Evolutionary conservation across 306 rosid species (phyloP).

Genomic region (Bauhinia variegata): DNA sequence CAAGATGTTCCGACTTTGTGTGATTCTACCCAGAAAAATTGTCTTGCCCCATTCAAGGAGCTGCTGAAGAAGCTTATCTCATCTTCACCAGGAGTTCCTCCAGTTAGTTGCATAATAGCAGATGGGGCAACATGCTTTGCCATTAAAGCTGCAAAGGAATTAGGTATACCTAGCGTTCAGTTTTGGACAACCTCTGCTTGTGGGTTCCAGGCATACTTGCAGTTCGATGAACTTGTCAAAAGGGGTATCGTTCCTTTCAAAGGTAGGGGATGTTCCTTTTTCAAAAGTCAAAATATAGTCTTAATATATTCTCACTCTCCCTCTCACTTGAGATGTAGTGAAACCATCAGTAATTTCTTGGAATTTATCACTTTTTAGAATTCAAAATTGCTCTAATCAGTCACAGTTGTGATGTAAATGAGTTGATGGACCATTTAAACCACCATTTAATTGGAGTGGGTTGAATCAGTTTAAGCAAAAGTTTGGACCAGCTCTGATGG

Average conservation of each 20-base stretch:
- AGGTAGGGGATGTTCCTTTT: slow-evolving; percentile 13
- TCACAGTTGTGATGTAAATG: too few species aligned
- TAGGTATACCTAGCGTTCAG: slow-evolving; percentile 35
- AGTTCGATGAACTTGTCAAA: slow-evolving; percentile 27
- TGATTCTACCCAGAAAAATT: slow-evolving; percentile 36
- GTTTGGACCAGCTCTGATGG: too few species aligned
- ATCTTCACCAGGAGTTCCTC: slow-evolving; percentile 31
- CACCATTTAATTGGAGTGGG: too few species aligned
- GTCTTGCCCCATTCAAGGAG: slow-evolving; percentile 38
- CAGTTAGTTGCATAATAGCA: slow-evolving; percentile 32
- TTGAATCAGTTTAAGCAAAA: too few species aligned
- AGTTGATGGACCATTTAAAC: too few species aligned
- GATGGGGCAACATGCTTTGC: slow-evolving; percentile 39
- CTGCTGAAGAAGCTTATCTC: slow-evolving; percentile 30
- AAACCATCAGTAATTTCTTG: too few species aligned
- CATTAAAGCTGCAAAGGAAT: slow-evolving; percentile 35
- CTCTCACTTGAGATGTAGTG: too few species aligned
- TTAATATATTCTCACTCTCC: too few species aligned
- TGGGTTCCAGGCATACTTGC: slow-evolving; percentile 36
- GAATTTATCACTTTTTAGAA: too few species aligned
- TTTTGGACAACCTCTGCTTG: slow-evolving; percentile 48
- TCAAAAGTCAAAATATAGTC: too few species aligned
- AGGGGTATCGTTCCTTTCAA: slow-evolving; percentile 40
- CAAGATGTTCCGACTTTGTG: slow-evolving; percentile 34
- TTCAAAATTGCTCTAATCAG: too few species aligned